Conservation (phyloP, 2,329 filamentous ascomycete genomes). For the Cladosporium velox region DNA sequence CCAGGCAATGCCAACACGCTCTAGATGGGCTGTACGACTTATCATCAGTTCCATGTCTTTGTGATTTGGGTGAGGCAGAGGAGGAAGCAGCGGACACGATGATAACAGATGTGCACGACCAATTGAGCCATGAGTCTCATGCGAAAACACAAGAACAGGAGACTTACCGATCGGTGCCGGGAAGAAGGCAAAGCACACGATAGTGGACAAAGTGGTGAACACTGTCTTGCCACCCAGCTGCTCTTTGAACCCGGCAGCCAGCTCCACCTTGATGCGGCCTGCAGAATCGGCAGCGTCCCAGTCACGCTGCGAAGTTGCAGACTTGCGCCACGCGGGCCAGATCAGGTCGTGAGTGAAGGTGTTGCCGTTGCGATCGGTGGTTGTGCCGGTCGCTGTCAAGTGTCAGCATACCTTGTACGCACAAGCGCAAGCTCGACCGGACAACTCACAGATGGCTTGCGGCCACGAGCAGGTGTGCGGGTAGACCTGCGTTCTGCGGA, state of each 20-base stretch:
- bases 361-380: not conserved
- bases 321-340: constrained; percentile 72
- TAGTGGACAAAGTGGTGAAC: constrained; percentile 69
- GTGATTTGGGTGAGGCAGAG: too few species aligned
- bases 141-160: not conserved
- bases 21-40: constrained; percentile 63
- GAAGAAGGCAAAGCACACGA: constrained; percentile 80
- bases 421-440: not conserved
- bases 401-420: not conserved
- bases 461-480: constrained; percentile 57
- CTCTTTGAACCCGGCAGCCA: constrained; percentile 67
- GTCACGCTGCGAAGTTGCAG: constrained; percentile 67
- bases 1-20: constrained; percentile 75
- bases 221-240: constrained; percentile 29
- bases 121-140: too few species aligned
- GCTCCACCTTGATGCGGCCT: constrained; percentile 73
- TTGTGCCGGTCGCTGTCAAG: constrained; percentile 1
- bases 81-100: not conserved
- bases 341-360: constrained; percentile 24
- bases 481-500: constrained; percentile 53
- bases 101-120: too few species aligned
- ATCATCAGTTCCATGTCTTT: not conserved
- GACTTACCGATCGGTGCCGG: constrained; percentile 73
- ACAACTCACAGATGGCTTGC: constrained; percentile 52
- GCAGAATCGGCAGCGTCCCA: constrained; percentile 72